Evolutionary conservation across 257 asterid genomes (phyloP), one percentile per base, ranked within the genome.

Genomic region (Plantago major): DNA sequence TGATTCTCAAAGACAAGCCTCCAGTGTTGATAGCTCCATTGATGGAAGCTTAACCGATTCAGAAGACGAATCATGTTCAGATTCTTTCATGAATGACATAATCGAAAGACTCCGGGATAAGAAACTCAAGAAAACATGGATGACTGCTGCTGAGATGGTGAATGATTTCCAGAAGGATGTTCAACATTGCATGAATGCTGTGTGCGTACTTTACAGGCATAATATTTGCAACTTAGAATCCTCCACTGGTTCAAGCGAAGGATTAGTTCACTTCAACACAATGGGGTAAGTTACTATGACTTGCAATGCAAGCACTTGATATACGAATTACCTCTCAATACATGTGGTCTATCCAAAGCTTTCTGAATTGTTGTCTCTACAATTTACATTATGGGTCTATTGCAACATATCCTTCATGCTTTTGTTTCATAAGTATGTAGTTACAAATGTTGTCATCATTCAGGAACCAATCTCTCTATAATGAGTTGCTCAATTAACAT

Each of bases 191-290:
- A 42, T 68, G 78, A 64, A 60, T 16, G 81, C 67, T 1, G 70
- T 74, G 2, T 78, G 78, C 46, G 72, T 75, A 57, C 76, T 78
- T 45, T 69, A 78, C 52, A 50, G 78, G 60, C 60, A 56, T 44
- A 56, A 68, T 11, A 18, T 59, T 49, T 48, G 47, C 43, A 62
- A 64, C 4, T 53, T 42, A 33, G 55, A 60, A 60, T 56, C 69
- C 15, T 26, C 58, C 50, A n/a, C 2, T 9, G 22, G 40, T 42
- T 59, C 60, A n/a, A 30, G 26, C 15, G 58, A 28, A 65, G 69
- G 38, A 37, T 58, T 65, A 19, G 47, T 64, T 58, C 70, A 38
- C 26, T 40, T 17, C 18, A 62, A 64, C 55, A 60, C 45, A 17
- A 12, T 60, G 56, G 63, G 75, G 80, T 71, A 63, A 56, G 66